Evolutionary conservation across 2,329 filamentous ascomycete genomes (phyloP).

Genomic region (Biscogniauxia mediterranea): DNA sequence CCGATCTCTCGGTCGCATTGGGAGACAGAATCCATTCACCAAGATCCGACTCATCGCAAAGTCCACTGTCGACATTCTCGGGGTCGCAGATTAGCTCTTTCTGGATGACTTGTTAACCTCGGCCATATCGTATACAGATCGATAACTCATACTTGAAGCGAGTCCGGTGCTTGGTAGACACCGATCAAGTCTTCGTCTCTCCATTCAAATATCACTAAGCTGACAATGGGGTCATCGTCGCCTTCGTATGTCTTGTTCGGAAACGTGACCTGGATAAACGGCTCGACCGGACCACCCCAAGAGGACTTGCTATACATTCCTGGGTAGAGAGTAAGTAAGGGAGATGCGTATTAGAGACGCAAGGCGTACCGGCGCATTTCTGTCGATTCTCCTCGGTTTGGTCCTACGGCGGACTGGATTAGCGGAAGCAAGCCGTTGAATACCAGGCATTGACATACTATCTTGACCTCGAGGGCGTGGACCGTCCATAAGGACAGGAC

Average conservation of each 20-base stretch:
- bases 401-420: slow-evolving; percentile 51
- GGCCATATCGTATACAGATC: slow-evolving; percentile 3
- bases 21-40: slow-evolving; percentile 80
- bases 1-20: slow-evolving; percentile 71
- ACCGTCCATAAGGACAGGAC: slow-evolving; percentile 54
- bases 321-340: slow-evolving; percentile 32
- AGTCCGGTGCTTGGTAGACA: slow-evolving; percentile 54
- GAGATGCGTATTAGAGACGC: neutral
- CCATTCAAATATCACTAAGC: slow-evolving; percentile 93
- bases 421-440: slow-evolving; percentile 7
- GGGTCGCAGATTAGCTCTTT: slow-evolving; percentile 75
- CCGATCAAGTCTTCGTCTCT: slow-evolving; percentile 79
- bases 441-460: slow-evolving; percentile 43
- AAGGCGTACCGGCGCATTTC: slow-evolving; percentile 64
- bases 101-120: slow-evolving; percentile 38
- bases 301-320: slow-evolving; percentile 91
- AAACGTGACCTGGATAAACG: slow-evolving; percentile 86
- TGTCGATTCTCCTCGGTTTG: slow-evolving; percentile 74
- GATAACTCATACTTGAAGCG: slow-evolving; percentile 47
- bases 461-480: slow-evolving; percentile 55
- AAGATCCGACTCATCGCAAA: slow-evolving; percentile 74
- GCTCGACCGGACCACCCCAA: slow-evolving; percentile 86
- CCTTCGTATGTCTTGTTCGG: slow-evolving; percentile 57
- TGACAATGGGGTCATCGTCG: slow-evolving; percentile 71
- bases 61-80: slow-evolving; percentile 62